Percentiles rank a stretch among this genome's conserved stretches.
These are phyloP conservation scores for Cercospora sesami DNA, from an alignment of 2,329 filamentous ascomycete genomes.

Conservation along the genomic window DNA sequence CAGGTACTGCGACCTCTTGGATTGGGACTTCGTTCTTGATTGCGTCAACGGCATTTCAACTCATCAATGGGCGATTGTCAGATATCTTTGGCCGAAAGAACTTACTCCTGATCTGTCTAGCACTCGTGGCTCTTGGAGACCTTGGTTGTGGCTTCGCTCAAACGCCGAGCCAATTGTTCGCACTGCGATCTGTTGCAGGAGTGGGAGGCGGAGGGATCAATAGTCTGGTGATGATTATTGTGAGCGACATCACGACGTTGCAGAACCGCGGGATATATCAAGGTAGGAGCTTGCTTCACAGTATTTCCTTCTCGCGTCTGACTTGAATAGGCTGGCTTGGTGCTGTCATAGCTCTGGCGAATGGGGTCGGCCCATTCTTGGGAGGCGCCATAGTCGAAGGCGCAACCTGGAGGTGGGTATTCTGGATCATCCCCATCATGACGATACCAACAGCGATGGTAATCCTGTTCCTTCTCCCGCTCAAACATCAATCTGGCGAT, in stretches of 20 bases:
- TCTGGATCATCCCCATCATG: slow-evolving; percentile 48
- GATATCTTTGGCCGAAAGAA: slow-evolving; percentile 52
- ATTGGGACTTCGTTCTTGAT: slow-evolving; percentile 56
- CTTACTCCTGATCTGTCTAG: slow-evolving; percentile 56
- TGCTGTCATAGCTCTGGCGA: slow-evolving; percentile 48
- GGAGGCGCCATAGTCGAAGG: slow-evolving; percentile 49
- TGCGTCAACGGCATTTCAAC: slow-evolving; percentile 63
- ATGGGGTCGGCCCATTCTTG: slow-evolving; percentile 51
- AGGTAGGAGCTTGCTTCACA: slow-evolving; percentile 23
- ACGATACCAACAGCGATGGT: slow-evolving; percentile 47
- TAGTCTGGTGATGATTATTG: slow-evolving; percentile 62
- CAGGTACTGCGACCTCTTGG: slow-evolving; percentile 55
- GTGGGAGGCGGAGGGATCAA: slow-evolving; percentile 63
- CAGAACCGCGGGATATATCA: slow-evolving; percentile 58
- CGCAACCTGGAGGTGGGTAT: slow-evolving; percentile 49
- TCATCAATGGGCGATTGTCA: slow-evolving; percentile 58
- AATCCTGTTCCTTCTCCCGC: slow-evolving; percentile 55
- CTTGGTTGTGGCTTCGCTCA: slow-evolving; percentile 60
- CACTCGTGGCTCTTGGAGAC: slow-evolving; percentile 57
- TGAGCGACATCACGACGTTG: slow-evolving; percentile 60
- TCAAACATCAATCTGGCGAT: slow-evolving; percentile 47
- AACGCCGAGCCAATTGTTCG: slow-evolving; percentile 60
- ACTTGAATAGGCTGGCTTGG: slow-evolving; percentile 39
- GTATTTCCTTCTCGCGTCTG: background rate
- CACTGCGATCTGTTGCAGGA: slow-evolving; percentile 61